Conservation (phyloP, 148 eudicot genomes). For the Vaccinium macrocarpon region DNA sequence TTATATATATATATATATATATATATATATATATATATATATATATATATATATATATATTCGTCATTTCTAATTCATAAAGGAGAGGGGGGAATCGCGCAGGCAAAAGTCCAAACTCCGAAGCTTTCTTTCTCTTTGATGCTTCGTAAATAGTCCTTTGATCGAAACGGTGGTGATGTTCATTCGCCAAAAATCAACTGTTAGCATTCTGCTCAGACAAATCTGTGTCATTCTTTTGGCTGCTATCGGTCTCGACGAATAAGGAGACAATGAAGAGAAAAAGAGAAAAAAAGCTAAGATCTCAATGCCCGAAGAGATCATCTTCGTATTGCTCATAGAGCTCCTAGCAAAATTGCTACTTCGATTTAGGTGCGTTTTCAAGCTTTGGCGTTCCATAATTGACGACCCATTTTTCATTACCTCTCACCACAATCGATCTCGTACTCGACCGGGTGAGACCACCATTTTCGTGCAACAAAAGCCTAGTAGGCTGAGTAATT, state of each 20-base stretch:
- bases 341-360: neutral
- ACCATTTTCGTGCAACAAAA: neutral
- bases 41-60: no score
- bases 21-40: no score
- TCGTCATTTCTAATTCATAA: no score
- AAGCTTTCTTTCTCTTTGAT: neutral
- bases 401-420: neutral
- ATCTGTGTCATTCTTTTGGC: conserved; percentile 21
- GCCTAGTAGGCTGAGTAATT: neutral
- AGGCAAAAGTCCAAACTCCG: neutral
- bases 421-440: neutral
- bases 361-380: neutral
- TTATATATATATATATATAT: no score
- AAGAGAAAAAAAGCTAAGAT: no score
- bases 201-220: conserved; percentile 35
- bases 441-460: neutral
- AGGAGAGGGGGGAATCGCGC: neutral
- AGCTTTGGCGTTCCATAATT: neutral
- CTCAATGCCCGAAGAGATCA: no score
- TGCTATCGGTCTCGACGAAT: neutral
- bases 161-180: neutral
- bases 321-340: no score
- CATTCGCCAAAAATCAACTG: conserved; percentile 9
- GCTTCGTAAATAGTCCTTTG: neutral
- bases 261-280: no score